Conservation (phyloP, 805 yeast species). For the Zygosaccharomyces bailii region DNA sequence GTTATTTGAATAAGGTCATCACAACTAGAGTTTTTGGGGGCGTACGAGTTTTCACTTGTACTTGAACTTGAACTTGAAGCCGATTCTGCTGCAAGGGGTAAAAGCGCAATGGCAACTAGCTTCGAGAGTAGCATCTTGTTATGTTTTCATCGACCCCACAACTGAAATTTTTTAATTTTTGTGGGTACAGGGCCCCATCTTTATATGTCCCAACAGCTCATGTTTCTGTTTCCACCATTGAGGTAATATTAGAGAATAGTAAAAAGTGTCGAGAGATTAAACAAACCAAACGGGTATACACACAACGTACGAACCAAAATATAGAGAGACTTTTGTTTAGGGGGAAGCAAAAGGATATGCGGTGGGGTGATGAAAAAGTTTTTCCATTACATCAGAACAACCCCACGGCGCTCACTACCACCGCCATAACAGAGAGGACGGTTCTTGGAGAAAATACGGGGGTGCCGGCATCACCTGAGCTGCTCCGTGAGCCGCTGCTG, state of each 20-base stretch:
- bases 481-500: neutral
- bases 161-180: neutral
- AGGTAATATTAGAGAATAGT: neutral
- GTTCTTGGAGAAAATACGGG: slow-evolving; percentile 3
- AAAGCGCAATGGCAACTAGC: neutral
- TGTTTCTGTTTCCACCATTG: neutral
- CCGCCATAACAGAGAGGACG: slow-evolving; percentile 2
- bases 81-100: neutral
- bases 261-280: neutral
- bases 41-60: slow-evolving; percentile 41
- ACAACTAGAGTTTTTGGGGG: slow-evolving; percentile 53
- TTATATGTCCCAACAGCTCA: neutral
- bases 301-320: neutral
- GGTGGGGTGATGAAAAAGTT: neutral
- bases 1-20: slow-evolving; percentile 28
- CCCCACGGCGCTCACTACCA: slow-evolving; percentile 4
- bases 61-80: neutral
- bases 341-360: neutral
- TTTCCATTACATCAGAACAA: neutral
- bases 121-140: neutral
- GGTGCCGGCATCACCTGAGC: slow-evolving; percentile 1
- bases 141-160: neutral
- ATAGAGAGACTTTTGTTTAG: neutral
- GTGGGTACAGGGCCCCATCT: neutral
- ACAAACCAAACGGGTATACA: neutral